Base-by-base conservation (phyloP, 75 land plant genomes). In the Selaginella tamariscina region DNA sequence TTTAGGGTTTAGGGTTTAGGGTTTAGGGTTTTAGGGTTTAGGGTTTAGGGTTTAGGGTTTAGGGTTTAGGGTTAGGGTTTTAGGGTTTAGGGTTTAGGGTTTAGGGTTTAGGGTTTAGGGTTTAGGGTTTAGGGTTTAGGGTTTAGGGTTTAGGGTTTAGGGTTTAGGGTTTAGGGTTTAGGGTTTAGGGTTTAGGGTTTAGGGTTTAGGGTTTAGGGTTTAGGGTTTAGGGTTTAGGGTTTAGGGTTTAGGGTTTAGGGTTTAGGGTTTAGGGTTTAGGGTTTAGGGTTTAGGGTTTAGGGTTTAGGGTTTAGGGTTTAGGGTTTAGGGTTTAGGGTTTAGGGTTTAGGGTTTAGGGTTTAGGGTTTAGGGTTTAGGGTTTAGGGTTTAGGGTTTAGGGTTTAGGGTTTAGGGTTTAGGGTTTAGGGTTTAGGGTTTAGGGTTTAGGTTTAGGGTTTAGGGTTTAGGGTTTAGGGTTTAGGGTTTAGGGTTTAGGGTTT, bases 1-100 rank as follows among this genome's bases (percentile, higher is more conserved):
- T 71, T 71, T 62, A 64, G 72, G 72, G 72, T 71, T 71, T 71
- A 71, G 65, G 65, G 72, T 60, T 68, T n/a, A n/a, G n/a, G n/a
- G 24, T 62, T 62, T 29, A 31, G 64, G 64, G 28, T 62, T 62
- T n/a, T 62, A 29, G 21, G 64, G 64, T 29, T 62, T 62, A 29
- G 30, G 64, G 64, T 56, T 64, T 71, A 30, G 32, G 73, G 67
- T 56, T 71, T 71, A 59, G 67, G 66, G 49, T 64, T 71, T 54
- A 33, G 73, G 33, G 44, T 71, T 56, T 27, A 33, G 73, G 33
- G 33, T 71, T 55, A 30, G 72, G 72, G 29, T 71, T 71, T 55
- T 31, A 66, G 72, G 56, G 62, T 71, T 55, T 31, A 66, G 72
- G 56, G 62, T 71, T 33, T 31, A 55, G 72, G 56, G 62, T 71